These are phyloP conservation scores for Cutaneotrichosporon spelunceum DNA, from an alignment of 1,284 basidiomycete genomes.

Conservation along the genomic window DNA sequence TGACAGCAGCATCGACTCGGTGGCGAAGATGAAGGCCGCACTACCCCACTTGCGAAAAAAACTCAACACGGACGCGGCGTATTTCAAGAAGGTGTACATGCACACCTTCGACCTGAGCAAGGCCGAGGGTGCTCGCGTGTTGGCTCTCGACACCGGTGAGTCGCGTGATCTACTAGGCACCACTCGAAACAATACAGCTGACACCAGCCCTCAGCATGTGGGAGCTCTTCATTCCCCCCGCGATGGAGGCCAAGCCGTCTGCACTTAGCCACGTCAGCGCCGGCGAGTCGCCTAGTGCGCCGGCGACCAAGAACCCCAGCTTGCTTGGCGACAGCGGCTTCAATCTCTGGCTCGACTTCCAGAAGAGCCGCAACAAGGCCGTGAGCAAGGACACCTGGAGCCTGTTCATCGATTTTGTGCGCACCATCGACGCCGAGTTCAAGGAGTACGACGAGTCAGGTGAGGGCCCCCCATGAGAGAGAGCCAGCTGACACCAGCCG, in stretches of 20 bases:
- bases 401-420: conserved; percentile 66
- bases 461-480: conserved; percentile 42
- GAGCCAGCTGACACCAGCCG: conserved; percentile 29
- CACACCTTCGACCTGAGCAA: conserved; percentile 85
- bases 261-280: conserved; percentile 52
- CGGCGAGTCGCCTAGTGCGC: conserved; percentile 44
- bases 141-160: conserved; percentile 55
- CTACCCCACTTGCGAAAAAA: conserved; percentile 62
- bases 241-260: conserved; percentile 68
- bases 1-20: conserved; percentile 63
- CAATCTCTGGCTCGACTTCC: conserved; percentile 79
- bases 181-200: too few species aligned
- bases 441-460: conserved; percentile 81
- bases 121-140: conserved; percentile 61
- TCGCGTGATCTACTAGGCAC: too few species aligned
- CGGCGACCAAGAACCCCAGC: conserved; percentile 42
- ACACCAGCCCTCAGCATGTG: conserved; percentile 60
- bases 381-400: conserved; percentile 93
- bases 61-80: conserved; percentile 65
- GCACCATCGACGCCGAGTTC: conserved; percentile 75
- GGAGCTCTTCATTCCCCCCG: conserved; percentile 75
- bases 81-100: conserved; percentile 83
- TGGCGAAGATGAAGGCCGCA: conserved; percentile 63
- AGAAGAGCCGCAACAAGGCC: conserved; percentile 68
- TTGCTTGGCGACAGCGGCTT: conserved; percentile 69